phyloP scores from a whole-genome alignment of 208 protist species.

The Trypanosoma avium region DNA sequence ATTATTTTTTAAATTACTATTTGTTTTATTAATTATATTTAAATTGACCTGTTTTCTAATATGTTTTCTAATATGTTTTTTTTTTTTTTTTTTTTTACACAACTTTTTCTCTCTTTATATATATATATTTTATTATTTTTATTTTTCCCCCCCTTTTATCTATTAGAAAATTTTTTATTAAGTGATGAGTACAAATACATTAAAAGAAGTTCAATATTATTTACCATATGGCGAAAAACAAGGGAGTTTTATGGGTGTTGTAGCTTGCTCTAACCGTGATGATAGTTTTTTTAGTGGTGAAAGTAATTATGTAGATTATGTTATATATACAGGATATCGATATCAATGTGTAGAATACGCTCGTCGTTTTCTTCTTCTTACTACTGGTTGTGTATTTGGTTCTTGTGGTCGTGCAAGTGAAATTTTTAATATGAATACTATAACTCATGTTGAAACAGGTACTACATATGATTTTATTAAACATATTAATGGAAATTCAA shows the following conservation, averaged over 20 bases:
- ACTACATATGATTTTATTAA: slow-evolving; percentile 39
- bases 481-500: slow-evolving; percentile 50
- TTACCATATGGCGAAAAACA: slow-evolving; percentile 69
- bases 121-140: not conserved
- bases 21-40: not conserved
- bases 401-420: slow-evolving; percentile 62
- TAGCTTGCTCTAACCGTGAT: slow-evolving; percentile 68
- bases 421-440: slow-evolving; percentile 65
- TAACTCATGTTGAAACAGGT: slow-evolving; percentile 66
- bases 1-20: slow-evolving; percentile 16
- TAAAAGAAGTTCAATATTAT: not conserved
- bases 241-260: slow-evolving; percentile 65
- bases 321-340: slow-evolving; percentile 73
- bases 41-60: not conserved
- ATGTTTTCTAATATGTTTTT: not conserved
- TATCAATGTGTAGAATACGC: slow-evolving; percentile 87
- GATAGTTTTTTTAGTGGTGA: slow-evolving; percentile 85
- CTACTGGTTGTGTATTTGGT: slow-evolving; percentile 70
- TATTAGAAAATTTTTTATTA: not conserved
- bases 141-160: not conserved
- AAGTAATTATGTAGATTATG: slow-evolving; percentile 65
- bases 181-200: not conserved
- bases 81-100: not conserved
- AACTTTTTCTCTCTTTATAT: not conserved
- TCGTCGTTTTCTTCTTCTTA: slow-evolving; percentile 69